Base-by-base conservation (phyloP, 805 yeast genomes). In the Wickerhamomyces queroliae region DNA sequence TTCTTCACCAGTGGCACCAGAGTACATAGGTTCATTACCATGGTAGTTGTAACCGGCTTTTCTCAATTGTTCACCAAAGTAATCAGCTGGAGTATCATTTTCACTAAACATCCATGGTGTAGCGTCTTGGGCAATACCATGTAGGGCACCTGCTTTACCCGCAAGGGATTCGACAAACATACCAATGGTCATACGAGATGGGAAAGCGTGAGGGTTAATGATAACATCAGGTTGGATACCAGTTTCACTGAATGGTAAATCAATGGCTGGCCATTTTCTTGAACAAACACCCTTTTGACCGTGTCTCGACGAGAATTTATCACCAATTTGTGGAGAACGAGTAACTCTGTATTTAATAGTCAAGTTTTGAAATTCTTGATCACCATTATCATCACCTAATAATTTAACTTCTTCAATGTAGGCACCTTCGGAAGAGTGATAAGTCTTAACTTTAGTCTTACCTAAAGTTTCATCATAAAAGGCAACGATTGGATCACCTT, bases 171-270 rank as follows among this genome's bases (percentile, higher is more conserved):
- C 99, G 36, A 93, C 97, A 66, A 93, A 93, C 98, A 93, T 93
- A 70, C 99, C 99, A 64, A 93, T 91, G 11, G 99, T 93, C 99
- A 93, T 93, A 72, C 99, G 93, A 36, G 98, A 91, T 53, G 99
- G 99, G 91, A 91, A 93, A 50, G 98, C 99, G 63, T 91, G 99
- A 4, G 99, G 99, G 62, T 93, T 93, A 58, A 93, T 93, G 58
- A 93, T 93, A 52, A 93, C 84, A 66, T 93, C 99, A 2, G 99
- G 99, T 62, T 86, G 96, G 45, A 93, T 91, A 55, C 99, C 99
- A 25, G 86, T 71, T 67, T 93, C 99, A 49, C 88, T 77, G 70
- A 93, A 93, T 39, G 99, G 99, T 95, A 93, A 80, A 63, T 93
- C 98, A 47, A 87, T 72, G 38, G 88, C 82, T 24, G 98, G 99